Evolutionary conservation across 208 protist species (phyloP).

Genomic region (Acanthamoeba triangularis): DNA sequence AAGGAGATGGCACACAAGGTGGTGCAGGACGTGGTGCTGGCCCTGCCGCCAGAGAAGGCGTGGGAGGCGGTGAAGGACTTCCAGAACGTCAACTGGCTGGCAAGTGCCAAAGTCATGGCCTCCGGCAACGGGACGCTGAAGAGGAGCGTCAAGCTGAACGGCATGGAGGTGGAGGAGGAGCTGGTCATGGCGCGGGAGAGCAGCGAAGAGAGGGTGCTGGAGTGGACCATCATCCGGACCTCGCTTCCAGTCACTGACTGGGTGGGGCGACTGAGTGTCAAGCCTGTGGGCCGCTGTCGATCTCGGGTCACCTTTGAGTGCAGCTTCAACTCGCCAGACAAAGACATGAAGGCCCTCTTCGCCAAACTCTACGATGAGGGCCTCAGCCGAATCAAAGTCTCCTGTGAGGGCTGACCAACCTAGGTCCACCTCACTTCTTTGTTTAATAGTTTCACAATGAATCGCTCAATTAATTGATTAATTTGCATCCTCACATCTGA

Average conservation of each 20-base stretch:
- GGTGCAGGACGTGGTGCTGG: not conserved
- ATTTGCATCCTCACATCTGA: too few relatives aligned
- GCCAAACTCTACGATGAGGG: not conserved
- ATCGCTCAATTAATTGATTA: too few relatives aligned
- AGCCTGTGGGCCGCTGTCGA: not conserved
- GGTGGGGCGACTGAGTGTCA: slow-evolving; percentile 12
- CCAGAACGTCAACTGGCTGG: not conserved
- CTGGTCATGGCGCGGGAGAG: not conserved
- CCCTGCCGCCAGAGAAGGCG: not conserved
- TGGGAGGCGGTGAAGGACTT: slow-evolving; percentile 48
- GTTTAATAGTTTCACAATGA: too few relatives aligned
- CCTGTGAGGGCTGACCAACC: slow-evolving; percentile 28
- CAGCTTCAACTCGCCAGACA: not conserved
- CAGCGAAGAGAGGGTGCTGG: not conserved
- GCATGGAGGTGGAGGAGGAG: not conserved
- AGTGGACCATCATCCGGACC: slow-evolving; percentile 1
- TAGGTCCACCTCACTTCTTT: too few relatives aligned
- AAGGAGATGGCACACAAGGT: slow-evolving; percentile 38
- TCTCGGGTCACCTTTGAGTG: slow-evolving; percentile 1
- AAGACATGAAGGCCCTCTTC: not conserved
- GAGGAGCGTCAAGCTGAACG: not conserved
- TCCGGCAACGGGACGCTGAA: not conserved
- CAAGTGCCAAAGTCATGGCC: not conserved
- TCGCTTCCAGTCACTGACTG: slow-evolving; percentile 15
- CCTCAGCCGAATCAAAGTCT: not conserved